These are phyloP conservation scores for Nevesoporus exiguus DNA, from an alignment of 768 basidiomycete species.

Conservation along the genomic window DNA sequence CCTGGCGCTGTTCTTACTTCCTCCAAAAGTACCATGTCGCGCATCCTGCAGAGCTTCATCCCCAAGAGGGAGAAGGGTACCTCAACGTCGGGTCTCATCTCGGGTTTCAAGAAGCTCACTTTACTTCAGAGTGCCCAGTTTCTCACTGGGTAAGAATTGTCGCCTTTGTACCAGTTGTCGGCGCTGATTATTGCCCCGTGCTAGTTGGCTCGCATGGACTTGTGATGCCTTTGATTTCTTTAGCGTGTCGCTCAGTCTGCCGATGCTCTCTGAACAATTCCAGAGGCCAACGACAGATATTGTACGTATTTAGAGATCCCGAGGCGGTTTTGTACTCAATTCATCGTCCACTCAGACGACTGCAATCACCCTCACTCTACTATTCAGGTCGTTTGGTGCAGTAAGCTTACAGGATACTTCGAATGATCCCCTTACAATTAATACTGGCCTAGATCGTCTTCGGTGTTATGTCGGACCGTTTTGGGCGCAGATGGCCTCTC, in stretches of 20 bases:
- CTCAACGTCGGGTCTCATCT: constrained; percentile 37
- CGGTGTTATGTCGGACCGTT: constrained; percentile 81
- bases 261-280: constrained; percentile 49
- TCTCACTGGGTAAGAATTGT: constrained; percentile 44
- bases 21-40: constrained; percentile 13
- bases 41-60: constrained; percentile 45
- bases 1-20: not conserved
- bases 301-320: constrained; percentile 28
- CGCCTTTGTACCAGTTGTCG: not conserved
- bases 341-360: constrained; percentile 46
- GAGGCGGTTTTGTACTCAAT: not conserved
- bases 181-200: not conserved
- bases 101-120: constrained; percentile 44
- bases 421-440: not conserved
- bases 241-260: constrained; percentile 61
- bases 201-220: constrained; percentile 84
- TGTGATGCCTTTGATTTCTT: constrained; percentile 89
- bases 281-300: constrained; percentile 40
- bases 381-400: constrained; percentile 81
- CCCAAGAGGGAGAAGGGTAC: constrained; percentile 44
- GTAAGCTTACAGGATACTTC: constrained; percentile 30
- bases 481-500: constrained; percentile 91
- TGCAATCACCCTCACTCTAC: constrained; percentile 86
- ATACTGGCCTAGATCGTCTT: constrained; percentile 52
- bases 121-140: constrained; percentile 58